Evolutionary conservation across 306 rosid species (phyloP).

Genomic region (Prosopis cineraria): DNA sequence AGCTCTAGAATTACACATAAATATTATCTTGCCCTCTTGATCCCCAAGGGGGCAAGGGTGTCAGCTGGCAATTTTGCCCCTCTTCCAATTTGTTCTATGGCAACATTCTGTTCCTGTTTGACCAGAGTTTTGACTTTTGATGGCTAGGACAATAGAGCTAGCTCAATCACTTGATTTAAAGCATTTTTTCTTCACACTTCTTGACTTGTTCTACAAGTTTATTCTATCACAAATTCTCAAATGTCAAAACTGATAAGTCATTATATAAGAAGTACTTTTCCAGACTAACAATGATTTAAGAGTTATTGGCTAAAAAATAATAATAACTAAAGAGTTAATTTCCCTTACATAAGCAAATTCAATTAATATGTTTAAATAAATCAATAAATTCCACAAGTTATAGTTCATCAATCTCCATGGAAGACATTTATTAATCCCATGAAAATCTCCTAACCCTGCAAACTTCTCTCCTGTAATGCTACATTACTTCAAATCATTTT

Average conservation of each 20-base stretch:
- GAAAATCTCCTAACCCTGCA: not conserved
- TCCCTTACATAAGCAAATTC: not conserved
- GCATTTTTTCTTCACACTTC: conserved; percentile 29
- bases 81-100: not conserved
- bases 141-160: not conserved
- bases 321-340: not conserved
- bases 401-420: not conserved
- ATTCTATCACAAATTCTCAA: not conserved
- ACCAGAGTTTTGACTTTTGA: not conserved
- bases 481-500: not conserved
- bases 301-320: not conserved
- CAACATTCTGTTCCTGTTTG: not conserved
- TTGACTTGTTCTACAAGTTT: not conserved
- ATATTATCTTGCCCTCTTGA: not conserved
- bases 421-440: not conserved
- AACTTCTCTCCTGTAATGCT: not conserved
- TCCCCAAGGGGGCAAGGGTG: not conserved
- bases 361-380: conserved; percentile 15
- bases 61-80: not conserved
- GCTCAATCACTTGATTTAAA: not conserved
- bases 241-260: not conserved
- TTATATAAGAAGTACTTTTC: not conserved
- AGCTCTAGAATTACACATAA: not conserved
- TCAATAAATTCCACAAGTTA: conserved; percentile 14
- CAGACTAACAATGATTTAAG: not conserved